Percentiles rank a stretch among this genome's conserved stretches.
Conservation (phyloP, 164 flowering plant genomes). For the Berberis thunbergii region DNA sequence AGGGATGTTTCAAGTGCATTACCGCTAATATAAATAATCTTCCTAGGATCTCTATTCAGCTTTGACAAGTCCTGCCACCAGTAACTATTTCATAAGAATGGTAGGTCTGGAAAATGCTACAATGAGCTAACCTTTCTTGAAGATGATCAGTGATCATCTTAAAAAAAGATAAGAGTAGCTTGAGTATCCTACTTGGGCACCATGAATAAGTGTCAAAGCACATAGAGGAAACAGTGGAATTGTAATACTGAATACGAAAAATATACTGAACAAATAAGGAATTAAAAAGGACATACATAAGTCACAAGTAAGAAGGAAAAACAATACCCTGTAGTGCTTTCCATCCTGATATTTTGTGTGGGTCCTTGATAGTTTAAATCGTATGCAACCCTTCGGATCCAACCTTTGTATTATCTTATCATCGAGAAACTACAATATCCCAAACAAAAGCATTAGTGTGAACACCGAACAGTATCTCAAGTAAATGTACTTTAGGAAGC, state of each 20-base stretch:
- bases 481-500: background rate
- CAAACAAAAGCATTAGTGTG: background rate
- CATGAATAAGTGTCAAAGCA: no score
- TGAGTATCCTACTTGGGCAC: no score
- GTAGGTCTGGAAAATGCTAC: background rate
- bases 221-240: no score
- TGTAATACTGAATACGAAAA: no score
- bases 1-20: slow-evolving; percentile 71
- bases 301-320: background rate
- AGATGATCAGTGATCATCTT: background rate
- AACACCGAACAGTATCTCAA: background rate
- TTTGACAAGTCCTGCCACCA: slow-evolving; percentile 70
- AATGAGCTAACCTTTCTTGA: background rate
- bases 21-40: slow-evolving; percentile 67
- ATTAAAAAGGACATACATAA: background rate
- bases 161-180: background rate
- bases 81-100: background rate
- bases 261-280: no score
- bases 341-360: slow-evolving; percentile 79
- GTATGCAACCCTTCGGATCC: slow-evolving; percentile 54
- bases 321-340: slow-evolving; percentile 73
- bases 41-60: slow-evolving; percentile 80
- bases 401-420: slow-evolving; percentile 65
- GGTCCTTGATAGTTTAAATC: slow-evolving; percentile 59
- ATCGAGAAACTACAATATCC: slow-evolving; percentile 62